Evolutionary conservation across 2,329 filamentous ascomycete species (phyloP).

Genomic region (Aspergillus clavatus): DNA sequence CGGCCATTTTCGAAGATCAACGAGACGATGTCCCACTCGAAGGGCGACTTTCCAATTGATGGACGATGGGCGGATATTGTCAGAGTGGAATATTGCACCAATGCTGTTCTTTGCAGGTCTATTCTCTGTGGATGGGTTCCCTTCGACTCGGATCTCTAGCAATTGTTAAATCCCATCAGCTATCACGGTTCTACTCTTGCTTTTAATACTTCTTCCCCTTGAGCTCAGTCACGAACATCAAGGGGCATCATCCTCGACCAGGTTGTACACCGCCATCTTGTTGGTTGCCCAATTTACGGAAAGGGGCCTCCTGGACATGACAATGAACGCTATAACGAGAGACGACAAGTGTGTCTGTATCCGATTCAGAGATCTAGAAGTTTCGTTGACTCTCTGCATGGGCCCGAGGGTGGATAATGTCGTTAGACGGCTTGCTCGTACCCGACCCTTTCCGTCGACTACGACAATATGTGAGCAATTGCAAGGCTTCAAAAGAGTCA

Average conservation of each 20-base stretch:
- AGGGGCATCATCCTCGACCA: not conserved
- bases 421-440: constrained; percentile 14
- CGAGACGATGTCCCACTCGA: not conserved
- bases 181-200: not conserved
- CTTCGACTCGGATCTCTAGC: not conserved
- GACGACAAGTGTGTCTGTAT: constrained; percentile 6
- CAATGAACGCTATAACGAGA: constrained; percentile 7
- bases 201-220: not conserved
- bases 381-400: constrained; percentile 16
- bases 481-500: not conserved
- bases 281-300: constrained; percentile 13
- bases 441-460: constrained; percentile 4
- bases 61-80: not conserved
- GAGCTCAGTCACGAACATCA: not conserved
- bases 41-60: not conserved
- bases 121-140: not conserved
- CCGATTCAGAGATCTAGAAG: constrained; percentile 7
- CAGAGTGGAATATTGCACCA: not conserved
- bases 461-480: not conserved
- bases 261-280: constrained; percentile 19
- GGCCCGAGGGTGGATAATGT: constrained; percentile 16
- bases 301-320: constrained; percentile 15
- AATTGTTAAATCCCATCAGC: not conserved
- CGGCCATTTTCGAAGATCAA: not conserved
- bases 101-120: not conserved